Evolutionary conservation across 2,329 filamentous ascomycete genomes (phyloP), one percentile per base, ranked within the genome.

Genomic region (Cyphellophora europaea): DNA sequence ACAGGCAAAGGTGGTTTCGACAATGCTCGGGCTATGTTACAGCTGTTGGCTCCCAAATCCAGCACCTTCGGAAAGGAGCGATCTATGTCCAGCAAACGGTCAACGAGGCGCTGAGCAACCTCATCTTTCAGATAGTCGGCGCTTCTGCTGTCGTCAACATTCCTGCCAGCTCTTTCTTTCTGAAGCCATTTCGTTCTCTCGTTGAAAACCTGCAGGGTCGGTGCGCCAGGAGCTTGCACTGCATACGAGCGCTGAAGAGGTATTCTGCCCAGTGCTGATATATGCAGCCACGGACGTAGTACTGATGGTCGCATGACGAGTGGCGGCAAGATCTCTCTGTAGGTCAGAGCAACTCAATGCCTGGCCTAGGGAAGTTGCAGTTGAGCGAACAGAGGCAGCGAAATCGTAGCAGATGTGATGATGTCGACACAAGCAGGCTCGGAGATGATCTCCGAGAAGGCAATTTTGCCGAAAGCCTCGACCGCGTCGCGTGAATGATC

Each of bases 61-160:
- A 98, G 81, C 15, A 87, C 86, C 46, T 76, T 72, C 29, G 82
- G 75, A 51, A 93, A 95, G 37, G 77, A 70, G 19, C 91, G 82
- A 51, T 93, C 94, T 65, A 98, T 93, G 55, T 96, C 88, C 48
- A 96, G 68, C 32, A 98, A 67, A 30, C 91, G 74, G 50, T 96
- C 89, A 50, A 83, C 85, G 16, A 98, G 65, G 32, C 91, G 75
- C 30, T 71, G 68, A 33, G 91, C 91, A 4, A 95, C 82, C 57
- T 96, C 89, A 54, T 96, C 87, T 56, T 88, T 87, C 37, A 98
- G 66, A 54, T 96, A 96, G 62, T 96, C 91, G 15, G 86, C 81
- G 51, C 83, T 74, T 11, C 89, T 74, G 54, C 87, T 87, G 44
- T 71, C 61, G 45, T 84, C 74, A 6, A 72, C 65, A 53, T 89